These are phyloP conservation scores for Phlebiopsis flavidoalba DNA, from an alignment of 768 basidiomycete genomes.

Conservation along the genomic window DNA sequence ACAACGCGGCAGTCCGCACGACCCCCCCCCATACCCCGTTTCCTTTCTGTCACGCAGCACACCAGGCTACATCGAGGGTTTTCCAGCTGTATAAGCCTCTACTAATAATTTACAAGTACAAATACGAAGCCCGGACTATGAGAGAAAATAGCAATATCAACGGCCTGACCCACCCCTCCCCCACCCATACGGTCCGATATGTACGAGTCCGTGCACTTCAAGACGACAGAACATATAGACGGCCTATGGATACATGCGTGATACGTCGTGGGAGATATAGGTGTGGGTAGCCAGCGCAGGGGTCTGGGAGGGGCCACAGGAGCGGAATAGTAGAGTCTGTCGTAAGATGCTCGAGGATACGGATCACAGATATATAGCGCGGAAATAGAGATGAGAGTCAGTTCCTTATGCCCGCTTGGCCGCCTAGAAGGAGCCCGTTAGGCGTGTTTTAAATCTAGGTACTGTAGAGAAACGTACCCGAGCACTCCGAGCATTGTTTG, in stretches of 20 bases:
- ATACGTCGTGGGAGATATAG: background rate
- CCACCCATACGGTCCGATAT: background rate
- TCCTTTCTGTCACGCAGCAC: background rate
- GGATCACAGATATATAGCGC: background rate
- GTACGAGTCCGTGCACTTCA: slow-evolving; percentile 2
- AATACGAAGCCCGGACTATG: slow-evolving; percentile 6
- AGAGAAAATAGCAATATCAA: slow-evolving; percentile 1
- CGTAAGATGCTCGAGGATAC: slow-evolving; percentile 1
- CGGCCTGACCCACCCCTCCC: background rate
- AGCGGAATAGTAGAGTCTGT: slow-evolving; percentile 7
- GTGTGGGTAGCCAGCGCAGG: background rate
- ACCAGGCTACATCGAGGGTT: background rate
- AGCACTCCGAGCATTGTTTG: slow-evolving; percentile 7
- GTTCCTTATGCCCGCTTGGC: slow-evolving; percentile 13
- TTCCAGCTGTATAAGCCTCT: background rate
- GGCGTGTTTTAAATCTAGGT: background rate
- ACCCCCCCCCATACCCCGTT: background rate
- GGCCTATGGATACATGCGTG: background rate
- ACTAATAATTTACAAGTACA: slow-evolving; percentile 13
- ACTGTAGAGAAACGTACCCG: slow-evolving; percentile 1
- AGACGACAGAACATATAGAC: background rate
- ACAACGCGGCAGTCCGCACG: too few species aligned
- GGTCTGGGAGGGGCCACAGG: slow-evolving; percentile 1
- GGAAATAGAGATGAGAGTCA: background rate
- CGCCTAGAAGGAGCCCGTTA: background rate